Evolutionary conservation across 2,329 filamentous ascomycete genomes (phyloP), one percentile per base, ranked within the genome.

Genomic region (Ophioceras dolichostomum): DNA sequence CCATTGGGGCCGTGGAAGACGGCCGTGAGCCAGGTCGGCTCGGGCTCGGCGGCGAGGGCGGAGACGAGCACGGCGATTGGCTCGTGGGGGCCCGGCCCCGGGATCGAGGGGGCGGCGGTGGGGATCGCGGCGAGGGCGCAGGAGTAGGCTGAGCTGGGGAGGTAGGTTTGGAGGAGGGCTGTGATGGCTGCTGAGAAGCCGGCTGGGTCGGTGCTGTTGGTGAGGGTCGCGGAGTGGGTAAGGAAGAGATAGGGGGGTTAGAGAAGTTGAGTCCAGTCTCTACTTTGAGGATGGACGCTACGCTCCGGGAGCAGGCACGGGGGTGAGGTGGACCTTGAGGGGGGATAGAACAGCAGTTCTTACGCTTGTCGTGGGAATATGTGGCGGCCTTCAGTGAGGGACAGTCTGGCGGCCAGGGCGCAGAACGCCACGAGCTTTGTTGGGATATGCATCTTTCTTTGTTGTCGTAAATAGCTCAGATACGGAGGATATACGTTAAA

Each of bases 111-210:
- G 10, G 24, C 36, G 14, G 7, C 43, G 43, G n/a, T 52, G 51
- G 44, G 52, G 44, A 39, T 47, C 38, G 41, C 47, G 27, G 50
- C 47, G 10, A 45, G 45, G 9, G 52, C 34, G 31, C 42, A 41
- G 26, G 41, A 34, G 36, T 50, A 48, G 27, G 45, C 45, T 2
- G 46, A 40, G 6, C 47, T 18, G 3, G 55, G 54, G 21, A 58
- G 48, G 42, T 57, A 57, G 8, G 44, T 36, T 8, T 49, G 48
- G 9, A 56, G 43, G 2, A 57, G 42, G 12, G 49, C 45, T 20
- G 42, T 35, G 17, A 48, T 49, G 19, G 49, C 51, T 19, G 43
- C 42, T 18, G 46, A 45, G 40, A 55, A 52, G 10, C 6, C 35
- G 21, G 40, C 17, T 10, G 14, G n/a, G 32, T 37, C 33, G n/a